Percentiles rank a stretch among this genome's conserved stretches.
Evolutionary conservation across 2,329 filamentous ascomycete genomes (phyloP).

Genomic region (Xylaria sp.): DNA sequence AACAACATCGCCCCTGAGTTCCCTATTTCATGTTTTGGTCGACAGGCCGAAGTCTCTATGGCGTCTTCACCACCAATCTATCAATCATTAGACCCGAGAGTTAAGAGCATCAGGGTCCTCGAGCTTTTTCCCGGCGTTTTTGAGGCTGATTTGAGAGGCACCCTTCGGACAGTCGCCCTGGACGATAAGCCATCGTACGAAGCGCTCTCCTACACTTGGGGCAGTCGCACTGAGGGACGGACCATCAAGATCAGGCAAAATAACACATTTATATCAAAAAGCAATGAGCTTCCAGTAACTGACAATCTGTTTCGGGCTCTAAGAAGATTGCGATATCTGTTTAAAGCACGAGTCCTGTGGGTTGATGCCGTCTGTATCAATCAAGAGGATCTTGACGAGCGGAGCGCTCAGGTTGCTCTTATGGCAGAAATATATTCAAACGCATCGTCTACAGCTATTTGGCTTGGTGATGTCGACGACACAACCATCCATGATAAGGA

Average conservation of each 20-base stretch:
- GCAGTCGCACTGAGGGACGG: not conserved
- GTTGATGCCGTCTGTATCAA: constrained; percentile 30
- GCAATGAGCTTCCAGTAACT: constrained; percentile 1
- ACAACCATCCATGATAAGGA: not conserved
- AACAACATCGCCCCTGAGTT: not conserved
- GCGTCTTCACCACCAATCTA: constrained; percentile 3
- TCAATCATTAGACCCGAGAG: not conserved
- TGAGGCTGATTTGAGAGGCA: constrained; percentile 2
- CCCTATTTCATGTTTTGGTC: not conserved
- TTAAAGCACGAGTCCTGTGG: constrained; percentile 10
- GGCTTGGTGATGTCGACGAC: not conserved
- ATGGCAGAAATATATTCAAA: constrained; percentile 14
- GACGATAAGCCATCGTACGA: constrained; percentile 6
- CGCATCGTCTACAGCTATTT: not conserved
- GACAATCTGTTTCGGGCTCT: constrained; percentile 3
- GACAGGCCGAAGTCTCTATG: not conserved
- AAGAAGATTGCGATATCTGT: not conserved
- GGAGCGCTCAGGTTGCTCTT: constrained; percentile 16
- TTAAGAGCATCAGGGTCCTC: constrained; percentile 1
- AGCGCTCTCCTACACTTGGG: constrained; percentile 10
- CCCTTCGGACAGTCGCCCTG: constrained; percentile 4
- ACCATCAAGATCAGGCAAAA: constrained; percentile 2
- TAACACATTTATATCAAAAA: not conserved
- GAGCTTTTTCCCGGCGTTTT: constrained; percentile 10
- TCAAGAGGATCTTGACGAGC: constrained; percentile 20